Conservation (phyloP, 805 yeast genomes). For the Saturnispora diversa region DNA sequence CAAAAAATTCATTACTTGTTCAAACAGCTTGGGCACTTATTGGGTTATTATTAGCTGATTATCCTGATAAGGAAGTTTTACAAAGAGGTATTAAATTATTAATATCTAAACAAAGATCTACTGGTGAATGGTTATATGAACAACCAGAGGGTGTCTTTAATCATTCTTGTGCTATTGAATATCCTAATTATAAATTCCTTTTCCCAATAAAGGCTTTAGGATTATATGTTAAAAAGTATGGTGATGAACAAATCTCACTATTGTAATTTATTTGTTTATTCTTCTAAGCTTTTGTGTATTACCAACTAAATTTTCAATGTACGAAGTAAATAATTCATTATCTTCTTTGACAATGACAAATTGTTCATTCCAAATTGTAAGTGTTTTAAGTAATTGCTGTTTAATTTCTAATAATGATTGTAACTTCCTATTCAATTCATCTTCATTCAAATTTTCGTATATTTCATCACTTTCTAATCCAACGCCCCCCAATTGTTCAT, state of each 20-base stretch:
- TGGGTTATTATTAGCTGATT: constrained; percentile 70
- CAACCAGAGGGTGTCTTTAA: constrained; percentile 94
- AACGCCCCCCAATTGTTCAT: constrained; percentile 13
- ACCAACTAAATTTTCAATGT: constrained; percentile 84
- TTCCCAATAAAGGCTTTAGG: constrained; percentile 94
- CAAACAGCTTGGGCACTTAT: constrained; percentile 92
- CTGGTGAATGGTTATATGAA: constrained; percentile 84
- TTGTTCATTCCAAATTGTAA: constrained; percentile 43
- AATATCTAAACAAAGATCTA: constrained; percentile 53
- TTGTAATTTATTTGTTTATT: constrained; percentile 10
- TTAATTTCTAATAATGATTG: constrained; percentile 33
- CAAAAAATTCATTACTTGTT: constrained; percentile 56
- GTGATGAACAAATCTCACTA: constrained; percentile 16
- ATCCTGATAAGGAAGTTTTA: constrained; percentile 61
- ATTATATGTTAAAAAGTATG: constrained; percentile 35
- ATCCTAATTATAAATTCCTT: constrained; percentile 83
- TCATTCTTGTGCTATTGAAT: constrained; percentile 86
- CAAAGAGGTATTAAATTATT: constrained; percentile 55
- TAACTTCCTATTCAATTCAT: constrained; percentile 34
- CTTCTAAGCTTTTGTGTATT: constrained; percentile 77
- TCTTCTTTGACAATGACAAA: constrained; percentile 47
- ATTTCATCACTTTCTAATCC: background rate
- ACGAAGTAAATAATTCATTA: constrained; percentile 71
- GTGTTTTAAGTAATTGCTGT: constrained; percentile 27
- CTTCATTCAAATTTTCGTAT: constrained; percentile 5